A percentile compares a stretch with the other conserved stretches of the same genome.
phyloP scores from a whole-genome alignment of 164 flowering plant species.

The Protea cynaroides region DNA sequence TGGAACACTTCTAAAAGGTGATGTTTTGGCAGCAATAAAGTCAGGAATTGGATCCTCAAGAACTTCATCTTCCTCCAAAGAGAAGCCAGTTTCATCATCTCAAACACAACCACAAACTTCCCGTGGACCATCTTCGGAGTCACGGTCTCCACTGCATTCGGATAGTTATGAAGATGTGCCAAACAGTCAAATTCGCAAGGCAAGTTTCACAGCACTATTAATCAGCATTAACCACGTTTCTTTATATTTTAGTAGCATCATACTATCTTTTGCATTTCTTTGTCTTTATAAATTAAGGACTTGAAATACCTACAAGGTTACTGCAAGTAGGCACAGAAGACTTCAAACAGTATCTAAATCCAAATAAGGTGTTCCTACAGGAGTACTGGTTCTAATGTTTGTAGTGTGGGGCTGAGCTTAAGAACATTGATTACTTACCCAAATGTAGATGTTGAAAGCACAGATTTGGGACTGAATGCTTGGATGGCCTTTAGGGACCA shows the following conservation, averaged over 20 bases:
- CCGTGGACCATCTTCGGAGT: slow-evolving; percentile 23
- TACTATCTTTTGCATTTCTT: background rate
- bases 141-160: slow-evolving; percentile 32
- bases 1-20: slow-evolving; percentile 88
- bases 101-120: slow-evolving; percentile 22
- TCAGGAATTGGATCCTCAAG: slow-evolving; percentile 51
- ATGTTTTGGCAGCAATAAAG: slow-evolving; percentile 84
- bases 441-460: no score
- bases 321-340: no score
- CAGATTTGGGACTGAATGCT: no score
- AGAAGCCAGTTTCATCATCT: slow-evolving; percentile 28
- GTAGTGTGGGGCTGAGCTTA: no score
- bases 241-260: background rate
- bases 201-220: slow-evolving; percentile 17
- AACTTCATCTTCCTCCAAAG: slow-evolving; percentile 31
- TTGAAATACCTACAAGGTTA: no score
- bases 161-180: slow-evolving; percentile 77
- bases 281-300: no score
- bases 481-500: no score
- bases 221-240: background rate
- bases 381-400: no score
- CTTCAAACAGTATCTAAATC: no score
- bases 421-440: no score
- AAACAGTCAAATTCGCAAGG: slow-evolving; percentile 96
- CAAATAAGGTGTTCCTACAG: no score